Evolutionary conservation across 2,329 filamentous ascomycete genomes (phyloP), one percentile per base, ranked within the genome.

Genomic region (Fusarium gaditjirri): DNA sequence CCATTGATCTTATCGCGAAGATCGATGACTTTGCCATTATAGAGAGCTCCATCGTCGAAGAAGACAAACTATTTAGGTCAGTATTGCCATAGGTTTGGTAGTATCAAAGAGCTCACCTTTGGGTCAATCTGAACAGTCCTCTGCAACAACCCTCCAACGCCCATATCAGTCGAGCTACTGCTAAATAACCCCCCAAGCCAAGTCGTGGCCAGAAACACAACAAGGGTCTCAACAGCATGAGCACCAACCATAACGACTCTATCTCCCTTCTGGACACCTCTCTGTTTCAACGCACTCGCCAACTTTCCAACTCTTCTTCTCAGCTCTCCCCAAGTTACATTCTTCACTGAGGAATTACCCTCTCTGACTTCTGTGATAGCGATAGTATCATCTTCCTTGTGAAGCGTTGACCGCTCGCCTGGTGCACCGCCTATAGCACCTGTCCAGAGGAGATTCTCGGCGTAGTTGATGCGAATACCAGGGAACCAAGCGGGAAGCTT

Each of bases 121-220:
- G 94, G 94, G 72, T 91, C 86, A 66, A 96, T 90, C 83, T 96
- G 93, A 53, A 90, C 82, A 31, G 93, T 85, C 38, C 94, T 85
- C 80, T 96, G 93, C 74, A 97, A 76, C 23, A 97, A 88, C 0
- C 93, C 94, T 70, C 91, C 90, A 19, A 91, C 90, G 0, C 94
- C 94, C 91, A 96, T 96, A 80, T 97, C 94, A 0, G 94, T 95
- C 12, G 91, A 93, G 58, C 89, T 91, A 52, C 89, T 92, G 72
- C 90, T 93, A 78, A 96, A 96, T 2, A 97, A 79, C 1, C 86
- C 94, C 0, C 94, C 94, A 3, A 96, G 76, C 80, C 91, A 90
- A 2, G 88, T 88, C 0, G 90, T 87, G 0, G 92, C 93, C 65
- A 94, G 83, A 77, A 93, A 92, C 3, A 94, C 88, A 5, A 90